Percentiles rank a stretch among this genome's conserved stretches.
phyloP scores from a whole-genome alignment of 176 grass and related monocot species.

The Oryza glumipatula region DNA sequence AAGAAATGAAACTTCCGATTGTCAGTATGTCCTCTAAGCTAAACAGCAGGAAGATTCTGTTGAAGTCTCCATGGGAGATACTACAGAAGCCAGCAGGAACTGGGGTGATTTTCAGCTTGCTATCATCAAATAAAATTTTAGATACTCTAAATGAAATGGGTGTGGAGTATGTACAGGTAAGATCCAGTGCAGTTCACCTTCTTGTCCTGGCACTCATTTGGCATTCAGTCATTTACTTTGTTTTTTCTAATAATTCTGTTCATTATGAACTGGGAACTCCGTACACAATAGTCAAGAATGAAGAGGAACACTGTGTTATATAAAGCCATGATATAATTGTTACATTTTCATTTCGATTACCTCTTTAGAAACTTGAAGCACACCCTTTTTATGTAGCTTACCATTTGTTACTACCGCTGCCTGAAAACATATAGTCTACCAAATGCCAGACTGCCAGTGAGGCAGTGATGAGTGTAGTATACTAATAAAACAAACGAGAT shows the following conservation, averaged over 20 bases:
- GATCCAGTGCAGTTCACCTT: neutral
- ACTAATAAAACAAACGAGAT: neutral
- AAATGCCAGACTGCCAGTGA: neutral
- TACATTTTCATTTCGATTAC: neutral
- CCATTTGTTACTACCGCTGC: neutral
- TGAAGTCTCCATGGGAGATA: slow-evolving; percentile 84
- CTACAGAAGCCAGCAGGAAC: slow-evolving; percentile 68
- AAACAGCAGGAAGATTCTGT: slow-evolving; percentile 55
- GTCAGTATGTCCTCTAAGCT: slow-evolving; percentile 53
- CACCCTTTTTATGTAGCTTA: neutral
- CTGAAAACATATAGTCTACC: neutral
- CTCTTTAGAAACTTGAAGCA: neutral
- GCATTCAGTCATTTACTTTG: slow-evolving; percentile 6
- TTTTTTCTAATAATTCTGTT: neutral
- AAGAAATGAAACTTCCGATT: slow-evolving; percentile 74
- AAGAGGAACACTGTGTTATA: neutral
- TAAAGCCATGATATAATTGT: neutral
- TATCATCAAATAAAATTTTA: slow-evolving; percentile 67
- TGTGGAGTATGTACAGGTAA: slow-evolving; percentile 83
- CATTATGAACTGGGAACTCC: neutral
- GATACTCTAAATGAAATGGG: slow-evolving; percentile 67
- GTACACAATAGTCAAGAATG: neutral
- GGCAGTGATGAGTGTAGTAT: neutral
- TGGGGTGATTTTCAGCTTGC: slow-evolving; percentile 69
- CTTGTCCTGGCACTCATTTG: neutral